These are phyloP conservation scores for Emergomyces africanus DNA, from an alignment of 2,329 filamentous ascomycete genomes.

Conservation along the genomic window DNA sequence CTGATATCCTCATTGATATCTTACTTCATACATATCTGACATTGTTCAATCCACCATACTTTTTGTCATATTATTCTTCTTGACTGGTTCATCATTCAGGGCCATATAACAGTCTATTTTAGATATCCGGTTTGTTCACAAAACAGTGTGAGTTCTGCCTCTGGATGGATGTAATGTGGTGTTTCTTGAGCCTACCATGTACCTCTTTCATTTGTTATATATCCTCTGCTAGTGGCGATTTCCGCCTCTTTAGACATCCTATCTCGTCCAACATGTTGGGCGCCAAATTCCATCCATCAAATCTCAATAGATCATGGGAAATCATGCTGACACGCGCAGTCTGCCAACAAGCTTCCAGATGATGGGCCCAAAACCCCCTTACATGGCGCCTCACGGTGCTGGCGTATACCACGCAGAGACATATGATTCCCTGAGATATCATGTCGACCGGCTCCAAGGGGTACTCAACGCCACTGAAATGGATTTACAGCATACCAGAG, in stretches of 20 bases:
- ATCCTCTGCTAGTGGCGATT: not conserved
- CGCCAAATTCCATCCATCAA: not conserved
- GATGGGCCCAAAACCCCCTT: not conserved
- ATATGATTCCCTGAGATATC: not conserved
- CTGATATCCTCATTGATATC: not conserved
- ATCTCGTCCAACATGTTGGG: not conserved
- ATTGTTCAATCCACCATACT: not conserved
- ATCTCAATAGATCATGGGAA: not conserved
- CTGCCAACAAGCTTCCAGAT: not conserved
- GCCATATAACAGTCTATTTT: too few species aligned
- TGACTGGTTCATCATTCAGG: not conserved
- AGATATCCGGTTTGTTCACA: not conserved
- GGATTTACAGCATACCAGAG: slow-evolving; percentile 4
- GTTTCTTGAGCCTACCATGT: not conserved
- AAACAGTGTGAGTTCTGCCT: not conserved
- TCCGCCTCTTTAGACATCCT: not conserved
- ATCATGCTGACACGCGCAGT: not conserved
- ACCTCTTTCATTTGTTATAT: too few species aligned
- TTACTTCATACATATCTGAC: not conserved
- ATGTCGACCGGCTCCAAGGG: not conserved
- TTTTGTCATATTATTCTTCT: not conserved
- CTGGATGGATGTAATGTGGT: not conserved
- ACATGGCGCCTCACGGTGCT: not conserved
- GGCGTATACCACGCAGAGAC: not conserved
- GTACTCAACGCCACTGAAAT: not conserved